These are phyloP conservation scores for Pseudocercospora fuligena DNA, from an alignment of 2,329 filamentous ascomycete genomes.

Conservation along the genomic window DNA sequence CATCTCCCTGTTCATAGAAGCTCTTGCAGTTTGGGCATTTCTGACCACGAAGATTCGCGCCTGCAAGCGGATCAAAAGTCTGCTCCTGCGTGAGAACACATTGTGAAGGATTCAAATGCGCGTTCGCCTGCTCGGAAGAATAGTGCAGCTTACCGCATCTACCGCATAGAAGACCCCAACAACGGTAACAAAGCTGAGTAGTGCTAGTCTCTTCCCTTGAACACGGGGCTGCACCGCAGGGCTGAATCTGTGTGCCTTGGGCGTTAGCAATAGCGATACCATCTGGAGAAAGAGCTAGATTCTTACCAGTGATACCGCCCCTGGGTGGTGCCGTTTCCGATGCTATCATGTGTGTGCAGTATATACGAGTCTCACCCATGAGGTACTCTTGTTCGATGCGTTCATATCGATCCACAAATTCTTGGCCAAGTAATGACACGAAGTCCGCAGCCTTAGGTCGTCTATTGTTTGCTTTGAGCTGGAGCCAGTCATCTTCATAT, in stretches of 20 bases:
- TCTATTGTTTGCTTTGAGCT: no score
- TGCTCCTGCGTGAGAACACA: background rate
- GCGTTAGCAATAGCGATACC: background rate
- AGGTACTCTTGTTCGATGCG: no score
- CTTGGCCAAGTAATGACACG: no score
- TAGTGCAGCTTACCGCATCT: background rate
- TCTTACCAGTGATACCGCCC: background rate
- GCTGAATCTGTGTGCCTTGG: background rate
- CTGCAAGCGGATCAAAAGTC: background rate
- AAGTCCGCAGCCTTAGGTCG: no score
- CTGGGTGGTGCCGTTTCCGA: background rate
- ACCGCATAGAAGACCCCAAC: background rate
- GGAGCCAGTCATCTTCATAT: background rate
- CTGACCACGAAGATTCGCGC: background rate
- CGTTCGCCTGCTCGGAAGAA: background rate
- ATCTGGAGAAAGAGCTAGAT: background rate
- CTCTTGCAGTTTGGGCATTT: conserved; percentile 9
- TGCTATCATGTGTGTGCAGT: background rate
- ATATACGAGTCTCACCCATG: background rate
- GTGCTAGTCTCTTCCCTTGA: background rate
- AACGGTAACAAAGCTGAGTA: background rate
- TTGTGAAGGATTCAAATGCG: background rate
- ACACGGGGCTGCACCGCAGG: background rate
- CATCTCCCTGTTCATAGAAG: conserved; percentile 7
- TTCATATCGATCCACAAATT: no score